phyloP scores from a whole-genome alignment of 768 basidiomycete genomes.

The Boletus huronensis region DNA sequence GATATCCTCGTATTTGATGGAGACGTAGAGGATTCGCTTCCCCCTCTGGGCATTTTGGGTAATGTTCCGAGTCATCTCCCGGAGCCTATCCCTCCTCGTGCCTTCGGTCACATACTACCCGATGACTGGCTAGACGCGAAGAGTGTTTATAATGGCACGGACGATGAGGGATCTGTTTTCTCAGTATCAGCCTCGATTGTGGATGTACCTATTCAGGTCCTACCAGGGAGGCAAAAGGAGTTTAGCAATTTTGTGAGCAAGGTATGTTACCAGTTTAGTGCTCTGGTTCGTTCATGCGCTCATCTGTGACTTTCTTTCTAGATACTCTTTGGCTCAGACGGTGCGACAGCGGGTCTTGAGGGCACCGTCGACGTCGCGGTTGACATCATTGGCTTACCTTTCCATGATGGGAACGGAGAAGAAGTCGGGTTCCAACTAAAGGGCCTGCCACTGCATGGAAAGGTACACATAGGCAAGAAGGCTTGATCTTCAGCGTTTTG shows the following conservation, averaged over 20 bases:
- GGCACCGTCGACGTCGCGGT: conserved; percentile 62
- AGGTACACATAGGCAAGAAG: conserved; percentile 63
- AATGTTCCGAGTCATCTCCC: conserved; percentile 50
- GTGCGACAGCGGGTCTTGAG: conserved; percentile 65
- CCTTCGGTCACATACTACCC: conserved; percentile 74
- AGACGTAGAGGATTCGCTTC: conserved; percentile 41
- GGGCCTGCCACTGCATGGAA: conserved; percentile 66
- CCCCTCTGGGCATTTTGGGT: conserved; percentile 10
- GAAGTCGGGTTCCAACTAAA: conserved; percentile 51
- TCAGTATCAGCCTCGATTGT: conserved; percentile 61
- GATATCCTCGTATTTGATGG: conserved; percentile 81
- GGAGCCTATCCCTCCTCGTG: conserved; percentile 63
- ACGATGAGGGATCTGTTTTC: conserved; percentile 52
- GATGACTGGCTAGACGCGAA: conserved; percentile 58
- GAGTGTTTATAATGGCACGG: conserved; percentile 41
- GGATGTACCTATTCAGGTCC: conserved; percentile 72
- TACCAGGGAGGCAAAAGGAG: conserved; percentile 73
- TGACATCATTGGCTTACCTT: conserved; percentile 57
- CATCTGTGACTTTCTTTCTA: conserved; percentile 23
- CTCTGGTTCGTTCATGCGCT: background rate
- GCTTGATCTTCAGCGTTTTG: background rate
- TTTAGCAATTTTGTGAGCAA: conserved; percentile 77
- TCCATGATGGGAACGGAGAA: conserved; percentile 38
- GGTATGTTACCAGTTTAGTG: conserved; percentile 37
- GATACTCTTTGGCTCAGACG: conserved; percentile 66